Conservation (phyloP, 2,329 filamentous ascomycete genomes). For the Pseudopyrenochaeta lycopersici region DNA sequence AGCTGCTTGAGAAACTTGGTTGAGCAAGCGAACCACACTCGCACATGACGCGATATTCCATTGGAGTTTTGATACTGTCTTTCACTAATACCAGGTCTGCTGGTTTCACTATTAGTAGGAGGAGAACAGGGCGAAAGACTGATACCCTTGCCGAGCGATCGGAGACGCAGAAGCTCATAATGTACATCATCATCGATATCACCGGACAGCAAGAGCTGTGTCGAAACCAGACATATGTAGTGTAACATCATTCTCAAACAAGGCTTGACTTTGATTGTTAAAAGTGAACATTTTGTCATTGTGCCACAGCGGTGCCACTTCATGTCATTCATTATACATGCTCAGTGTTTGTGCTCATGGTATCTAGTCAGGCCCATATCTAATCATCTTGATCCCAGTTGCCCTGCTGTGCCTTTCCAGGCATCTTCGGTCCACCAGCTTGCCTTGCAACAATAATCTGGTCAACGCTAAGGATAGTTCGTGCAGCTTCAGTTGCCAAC, state of each 20-base stretch:
- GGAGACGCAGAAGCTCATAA: conserved; percentile 10
- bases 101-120: background rate
- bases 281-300: too few species aligned
- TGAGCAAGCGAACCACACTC: conserved; percentile 14
- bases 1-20: conserved; percentile 80
- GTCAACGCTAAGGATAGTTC: conserved; percentile 94
- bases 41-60: background rate
- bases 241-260: too few species aligned
- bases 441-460: conserved; percentile 99
- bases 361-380: conserved; percentile 5
- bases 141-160: conserved; percentile 21
- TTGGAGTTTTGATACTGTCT: conserved; percentile 1
- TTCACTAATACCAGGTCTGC: background rate
- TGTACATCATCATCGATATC: conserved; percentile 12
- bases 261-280: too few species aligned
- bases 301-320: background rate
- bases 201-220: conserved; percentile 22
- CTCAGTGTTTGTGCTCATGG: conserved; percentile 1
- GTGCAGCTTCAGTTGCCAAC: conserved; percentile 91
- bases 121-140: conserved; percentile 9
- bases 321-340: conserved; percentile 20
- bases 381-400: conserved; percentile 72
- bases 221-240: conserved; percentile 21
- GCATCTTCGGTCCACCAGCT: conserved; percentile 96
- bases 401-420: conserved; percentile 79